phyloP scores from a whole-genome alignment of 1,139 yeast genomes.

The Candida anutae region DNA sequence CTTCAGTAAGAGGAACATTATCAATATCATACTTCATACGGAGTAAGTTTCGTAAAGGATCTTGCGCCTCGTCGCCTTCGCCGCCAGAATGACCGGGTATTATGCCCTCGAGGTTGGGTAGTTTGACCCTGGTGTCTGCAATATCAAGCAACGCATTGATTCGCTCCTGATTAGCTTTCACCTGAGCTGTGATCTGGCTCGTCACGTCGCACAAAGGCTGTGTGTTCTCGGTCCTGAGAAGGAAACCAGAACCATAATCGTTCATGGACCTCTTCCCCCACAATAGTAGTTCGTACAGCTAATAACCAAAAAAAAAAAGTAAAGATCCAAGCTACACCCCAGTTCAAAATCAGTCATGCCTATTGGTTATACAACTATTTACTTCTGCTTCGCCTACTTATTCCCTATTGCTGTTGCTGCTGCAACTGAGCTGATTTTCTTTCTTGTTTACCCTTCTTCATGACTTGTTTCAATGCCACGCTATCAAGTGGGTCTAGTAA shows the following conservation, averaged over 20 bases:
- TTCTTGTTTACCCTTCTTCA: conserved; percentile 81
- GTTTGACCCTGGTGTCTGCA: conserved; percentile 17
- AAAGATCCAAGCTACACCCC: too few relatives aligned
- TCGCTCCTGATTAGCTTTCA: conserved; percentile 18
- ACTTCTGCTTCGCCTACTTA: too few relatives aligned
- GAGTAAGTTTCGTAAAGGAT: conserved; percentile 10
- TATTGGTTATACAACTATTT: too few relatives aligned
- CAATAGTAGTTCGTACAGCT: too few relatives aligned
- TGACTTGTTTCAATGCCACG: conserved; percentile 84
- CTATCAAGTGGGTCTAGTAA: conserved; percentile 90
- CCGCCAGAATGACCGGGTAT: conserved; percentile 1
- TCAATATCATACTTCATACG: conserved; percentile 10
- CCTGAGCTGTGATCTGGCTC: conserved; percentile 14
- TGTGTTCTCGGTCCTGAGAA: conserved; percentile 32
- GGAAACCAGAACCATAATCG: conserved; percentile 7
- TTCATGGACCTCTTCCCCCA: too few relatives aligned
- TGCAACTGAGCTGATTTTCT: conserved; percentile 49
- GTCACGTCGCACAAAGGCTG: conserved; percentile 22
- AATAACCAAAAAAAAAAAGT: too few relatives aligned
- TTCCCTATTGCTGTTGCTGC: conserved; percentile 6
- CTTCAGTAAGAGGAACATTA: conserved; percentile 3
- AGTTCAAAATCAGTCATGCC: too few relatives aligned
- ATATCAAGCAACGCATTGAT: conserved; percentile 15
- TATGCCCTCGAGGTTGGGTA: conserved; percentile 11
- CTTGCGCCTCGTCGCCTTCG: conserved; percentile 2